Evolutionary conservation across 2,329 filamentous ascomycete species (phyloP).

Genomic region (Cladosporium cucumerinum): DNA sequence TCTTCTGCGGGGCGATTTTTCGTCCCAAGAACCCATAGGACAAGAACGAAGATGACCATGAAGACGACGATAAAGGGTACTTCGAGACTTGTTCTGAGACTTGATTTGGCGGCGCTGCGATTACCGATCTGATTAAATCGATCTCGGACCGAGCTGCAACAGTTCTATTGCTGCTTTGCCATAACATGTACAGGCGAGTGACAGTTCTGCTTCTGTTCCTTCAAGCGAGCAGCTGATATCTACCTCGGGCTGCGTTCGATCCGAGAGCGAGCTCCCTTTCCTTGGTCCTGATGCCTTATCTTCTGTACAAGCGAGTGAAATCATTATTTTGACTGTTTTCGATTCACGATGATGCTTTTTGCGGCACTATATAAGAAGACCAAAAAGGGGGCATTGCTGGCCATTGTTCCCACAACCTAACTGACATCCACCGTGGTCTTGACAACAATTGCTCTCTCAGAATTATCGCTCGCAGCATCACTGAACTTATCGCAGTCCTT

Average conservation of each 20-base stretch:
- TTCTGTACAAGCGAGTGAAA: too few species aligned
- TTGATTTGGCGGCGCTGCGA: too few species aligned
- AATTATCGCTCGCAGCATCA: constrained; percentile 23
- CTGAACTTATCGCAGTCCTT: constrained; percentile 10
- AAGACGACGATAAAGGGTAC: too few species aligned
- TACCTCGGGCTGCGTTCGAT: background rate
- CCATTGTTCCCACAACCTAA: background rate
- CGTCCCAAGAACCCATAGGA: too few species aligned
- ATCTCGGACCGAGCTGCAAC: background rate
- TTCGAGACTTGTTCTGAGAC: too few species aligned
- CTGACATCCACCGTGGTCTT: constrained; percentile 8
- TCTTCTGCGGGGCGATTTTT: too few species aligned
- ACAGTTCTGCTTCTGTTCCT: too few species aligned
- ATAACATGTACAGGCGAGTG: too few species aligned
- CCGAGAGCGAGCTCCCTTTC: background rate
- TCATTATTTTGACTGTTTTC: too few species aligned
- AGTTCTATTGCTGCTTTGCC: too few species aligned
- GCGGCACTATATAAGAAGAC: background rate
- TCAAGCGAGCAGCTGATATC: background rate
- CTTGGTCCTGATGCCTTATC: background rate
- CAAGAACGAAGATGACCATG: too few species aligned
- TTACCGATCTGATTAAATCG: background rate
- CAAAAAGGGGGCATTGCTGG: background rate
- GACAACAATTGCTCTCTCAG: constrained; percentile 8
- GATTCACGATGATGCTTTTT: background rate